Percentiles rank a stretch among this genome's conserved stretches.
These are phyloP conservation scores for Plectranthus barbatus DNA, from an alignment of 257 asterid genomes.

Conservation along the genomic window DNA sequence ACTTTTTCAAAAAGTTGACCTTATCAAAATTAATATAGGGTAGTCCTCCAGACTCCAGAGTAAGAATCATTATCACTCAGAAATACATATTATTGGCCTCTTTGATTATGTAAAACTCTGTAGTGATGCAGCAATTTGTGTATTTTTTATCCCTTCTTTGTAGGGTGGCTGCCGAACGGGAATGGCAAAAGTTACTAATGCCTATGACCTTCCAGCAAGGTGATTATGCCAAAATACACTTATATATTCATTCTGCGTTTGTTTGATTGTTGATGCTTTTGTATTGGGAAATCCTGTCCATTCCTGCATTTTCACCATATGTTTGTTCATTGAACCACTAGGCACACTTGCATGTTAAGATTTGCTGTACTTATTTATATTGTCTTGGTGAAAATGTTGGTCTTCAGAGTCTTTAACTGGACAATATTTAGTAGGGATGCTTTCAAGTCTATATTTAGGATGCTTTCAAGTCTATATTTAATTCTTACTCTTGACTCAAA, in stretches of 20 bases:
- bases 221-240: conserved; percentile 14
- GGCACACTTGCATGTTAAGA: not conserved
- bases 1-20: not conserved
- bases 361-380: not conserved
- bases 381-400: not conserved
- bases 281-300: not conserved
- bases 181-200: conserved; percentile 80
- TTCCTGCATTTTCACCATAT: not conserved
- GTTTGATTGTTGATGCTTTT: not conserved
- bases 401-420: not conserved
- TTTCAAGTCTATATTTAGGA: not conserved
- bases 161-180: conserved; percentile 99
- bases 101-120: not conserved
- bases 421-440: not conserved
- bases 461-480: not conserved
- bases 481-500: not conserved
- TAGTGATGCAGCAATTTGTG: conserved; percentile 20
- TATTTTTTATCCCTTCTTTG: not conserved
- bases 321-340: not conserved
- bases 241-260: not conserved
- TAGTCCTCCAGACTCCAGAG: not conserved
- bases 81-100: not conserved
- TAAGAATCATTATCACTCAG: not conserved
- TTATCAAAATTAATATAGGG: not conserved
- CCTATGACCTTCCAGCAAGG: conserved; percentile 97